Base-by-base conservation (phyloP, 1,284 basidiomycete species). In the Trametes versicolor region DNA sequence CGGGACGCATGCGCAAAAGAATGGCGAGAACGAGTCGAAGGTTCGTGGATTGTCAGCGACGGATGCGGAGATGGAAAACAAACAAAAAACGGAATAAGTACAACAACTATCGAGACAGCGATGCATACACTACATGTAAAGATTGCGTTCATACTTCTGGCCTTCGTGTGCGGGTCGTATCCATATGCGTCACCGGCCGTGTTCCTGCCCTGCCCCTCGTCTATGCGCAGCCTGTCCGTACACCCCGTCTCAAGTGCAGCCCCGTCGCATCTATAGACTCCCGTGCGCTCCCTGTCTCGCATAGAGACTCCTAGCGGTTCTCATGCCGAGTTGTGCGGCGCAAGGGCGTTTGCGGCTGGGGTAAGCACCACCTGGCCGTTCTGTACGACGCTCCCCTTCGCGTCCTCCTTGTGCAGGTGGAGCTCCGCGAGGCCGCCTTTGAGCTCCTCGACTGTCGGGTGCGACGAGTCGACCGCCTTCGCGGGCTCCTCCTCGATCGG, bases 371-470 rank as follows among this genome's bases (percentile, higher is more conserved):
- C 80, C 41, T 70, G 70, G 12, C 79, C 80, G 58, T 80, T 73
- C 25, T 77, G 74, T 64, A 81, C 69, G 10, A 66, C 64, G 67
- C 72, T 79, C 36, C 79, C 80, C 8, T 64, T 58, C 10, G 69
- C 70, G 36, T 77, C 78, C 62, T 80, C 79, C 75, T 75, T 71
- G 60, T 70, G 70, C 43, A 70, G 50, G 45, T 66, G 62, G 54
- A 80, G 70, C 71, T 79, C 78, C 25, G 79, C 81, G 72, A 82
- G 77, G 8, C 79, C 81, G 54, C 75, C 82, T 67, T 81, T 83
- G 53, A 71, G 65, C 52, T 64, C 53, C 54, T 80, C 78, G 15
- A 76, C 65, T 25, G 82, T 68, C 39, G 68, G 72, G 34, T 72
- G 71, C 23, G 67, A 8, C 29, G 29, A 3, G 4, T 32, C 78